phyloP scores from a whole-genome alignment of 805 yeast species.

The Saccharomycopsis babjevae region DNA sequence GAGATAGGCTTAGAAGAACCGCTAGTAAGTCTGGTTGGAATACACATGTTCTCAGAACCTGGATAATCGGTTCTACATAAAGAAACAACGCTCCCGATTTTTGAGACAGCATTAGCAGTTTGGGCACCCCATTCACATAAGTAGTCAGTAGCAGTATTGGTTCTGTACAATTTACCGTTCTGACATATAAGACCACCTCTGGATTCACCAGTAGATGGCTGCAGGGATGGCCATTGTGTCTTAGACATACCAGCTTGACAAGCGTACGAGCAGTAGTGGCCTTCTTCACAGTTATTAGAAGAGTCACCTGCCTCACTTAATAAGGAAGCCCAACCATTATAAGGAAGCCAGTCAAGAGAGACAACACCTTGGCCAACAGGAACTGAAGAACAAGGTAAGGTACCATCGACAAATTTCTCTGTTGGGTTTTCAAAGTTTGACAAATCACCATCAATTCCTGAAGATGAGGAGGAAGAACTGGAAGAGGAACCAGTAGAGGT shows the following conservation, averaged over 20 bases:
- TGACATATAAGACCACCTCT: conserved; percentile 63
- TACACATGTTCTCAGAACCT: conserved; percentile 96
- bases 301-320: conserved; percentile 47
- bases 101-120: conserved; percentile 57
- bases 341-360: conserved; percentile 43
- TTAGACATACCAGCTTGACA: conserved; percentile 75
- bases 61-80: conserved; percentile 98
- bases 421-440: conserved; percentile 38
- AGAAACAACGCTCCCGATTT: conserved; percentile 60
- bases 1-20: conserved; percentile 59
- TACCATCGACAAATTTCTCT: conserved; percentile 56
- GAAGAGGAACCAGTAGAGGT: conserved; percentile 19
- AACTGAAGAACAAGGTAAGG: conserved; percentile 53
- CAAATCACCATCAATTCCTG: conserved; percentile 43
- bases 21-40: conserved; percentile 74
- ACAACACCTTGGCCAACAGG: conserved; percentile 68
- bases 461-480: conserved; percentile 24
- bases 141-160: conserved; percentile 40
- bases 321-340: conserved; percentile 39
- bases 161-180: conserved; percentile 52
- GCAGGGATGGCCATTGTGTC: conserved; percentile 67
- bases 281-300: conserved; percentile 50
- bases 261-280: conserved; percentile 66
- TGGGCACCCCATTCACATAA: conserved; percentile 67
- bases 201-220: conserved; percentile 59